phyloP scores from a whole-genome alignment of 306 rosid genomes.

The Sicyos edulis region DNA sequence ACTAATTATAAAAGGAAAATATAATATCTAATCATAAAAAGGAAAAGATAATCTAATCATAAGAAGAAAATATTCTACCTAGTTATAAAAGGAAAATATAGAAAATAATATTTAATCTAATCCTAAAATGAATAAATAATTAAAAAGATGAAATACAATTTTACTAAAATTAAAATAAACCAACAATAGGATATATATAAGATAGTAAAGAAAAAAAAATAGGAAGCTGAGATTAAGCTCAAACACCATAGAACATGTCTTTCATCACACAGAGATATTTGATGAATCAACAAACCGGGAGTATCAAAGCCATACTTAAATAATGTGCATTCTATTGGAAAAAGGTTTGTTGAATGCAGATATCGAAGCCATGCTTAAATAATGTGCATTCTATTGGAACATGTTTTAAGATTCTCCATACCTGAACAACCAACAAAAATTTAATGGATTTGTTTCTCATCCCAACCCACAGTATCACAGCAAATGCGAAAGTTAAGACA shows the following conservation, averaged over 20 bases:
- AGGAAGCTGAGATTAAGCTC: not conserved
- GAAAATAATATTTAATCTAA: too few relatives aligned
- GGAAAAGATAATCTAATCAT: too few relatives aligned
- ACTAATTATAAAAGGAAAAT: too few relatives aligned
- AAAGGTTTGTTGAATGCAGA: not conserved
- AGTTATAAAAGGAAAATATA: too few relatives aligned
- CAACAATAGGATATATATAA: not conserved
- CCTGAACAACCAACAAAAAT: conserved; percentile 70
- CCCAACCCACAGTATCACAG: conserved; percentile 79
- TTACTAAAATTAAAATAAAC: too few relatives aligned
- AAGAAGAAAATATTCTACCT: too few relatives aligned
- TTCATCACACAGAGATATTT: not conserved
- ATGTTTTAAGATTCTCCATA: conserved; percentile 22
- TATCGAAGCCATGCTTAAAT: not conserved
- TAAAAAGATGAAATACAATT: too few relatives aligned
- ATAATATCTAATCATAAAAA: too few relatives aligned
- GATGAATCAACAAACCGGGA: not conserved
- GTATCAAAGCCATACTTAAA: not conserved
- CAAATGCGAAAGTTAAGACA: conserved; percentile 51
- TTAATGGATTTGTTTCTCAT: conserved; percentile 58
- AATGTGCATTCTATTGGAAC: not conserved
- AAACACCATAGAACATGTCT: not conserved
- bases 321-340: not conserved
- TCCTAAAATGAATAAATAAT: too few relatives aligned
- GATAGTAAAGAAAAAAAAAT: conserved; percentile 1